Base-by-base conservation (phyloP, 1,139 yeast genomes). In the Debaryomycetaceae sp. region DNA sequence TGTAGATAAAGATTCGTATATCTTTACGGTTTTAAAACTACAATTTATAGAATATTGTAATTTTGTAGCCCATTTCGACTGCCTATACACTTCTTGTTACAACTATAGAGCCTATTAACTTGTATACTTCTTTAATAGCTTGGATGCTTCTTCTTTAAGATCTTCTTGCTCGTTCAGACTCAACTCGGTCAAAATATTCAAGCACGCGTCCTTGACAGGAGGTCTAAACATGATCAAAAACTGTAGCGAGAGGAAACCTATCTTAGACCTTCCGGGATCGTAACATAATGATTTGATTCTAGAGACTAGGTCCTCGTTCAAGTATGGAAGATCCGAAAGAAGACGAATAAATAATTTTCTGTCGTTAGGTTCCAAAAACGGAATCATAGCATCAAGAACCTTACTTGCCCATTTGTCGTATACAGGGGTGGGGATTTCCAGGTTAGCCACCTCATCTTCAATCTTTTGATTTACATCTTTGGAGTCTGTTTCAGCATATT, bases 181-280 rank as follows among this genome's bases (percentile, higher is more conserved):
- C 53, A 91, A 65, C 23, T 81, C 82, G 47, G 75, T 73, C 41
- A 90, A 70, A 6, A 90, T 72, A n/a, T 74, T 78, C 34, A 89
- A 62, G 58, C 96, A 87, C 23, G 74, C 74, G 2, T 69, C 68
- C 50, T 84, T 80, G 27, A 83, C 78, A 3, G 99, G 98, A 0
- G 97, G 97, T 53, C 97, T 77, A 60, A 88, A 87, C 91, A 89
- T 87, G 47, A 90, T 80, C 53, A 95, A 68, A 59, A 86, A 91
- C 51, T 87, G 87, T 45, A 90, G 67, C 1, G 95, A 81, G 52
- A 87, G 85, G 54, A 87, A 83, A 1, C 98, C 99, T 22, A 93
- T 70, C 45, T 83, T 76, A 33, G 82, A 75, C 62, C 98, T 77
- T 33, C 81, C 85, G 0, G 99, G 98, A 61, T 95, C 99, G 44